Evolutionary conservation across 2,329 filamentous ascomycete genomes (phyloP).

Genomic region (Ophiocordyceps camponoti-floridani): DNA sequence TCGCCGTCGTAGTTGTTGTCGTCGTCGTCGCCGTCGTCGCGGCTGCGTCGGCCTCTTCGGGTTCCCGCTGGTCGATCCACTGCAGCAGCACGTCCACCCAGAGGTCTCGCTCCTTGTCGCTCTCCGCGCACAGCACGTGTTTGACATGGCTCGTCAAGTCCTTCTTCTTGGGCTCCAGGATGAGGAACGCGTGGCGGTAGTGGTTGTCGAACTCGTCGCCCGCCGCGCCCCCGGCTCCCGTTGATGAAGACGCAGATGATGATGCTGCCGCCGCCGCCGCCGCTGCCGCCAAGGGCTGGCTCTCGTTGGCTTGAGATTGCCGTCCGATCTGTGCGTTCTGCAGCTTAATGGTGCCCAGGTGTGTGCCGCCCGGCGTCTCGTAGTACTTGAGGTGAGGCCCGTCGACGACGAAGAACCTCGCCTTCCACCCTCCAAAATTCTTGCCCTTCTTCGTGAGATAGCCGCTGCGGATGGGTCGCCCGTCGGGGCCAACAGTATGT

Average conservation of each 20-base stretch:
- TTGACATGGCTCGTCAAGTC: constrained; percentile 76
- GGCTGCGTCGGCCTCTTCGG: constrained; percentile 25
- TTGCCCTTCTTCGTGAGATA: constrained; percentile 95
- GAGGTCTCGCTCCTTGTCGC: constrained; percentile 74
- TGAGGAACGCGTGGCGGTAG: constrained; percentile 89
- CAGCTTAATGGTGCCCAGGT: constrained; percentile 86
- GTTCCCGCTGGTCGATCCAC: constrained; percentile 64
- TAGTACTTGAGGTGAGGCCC: constrained; percentile 66
- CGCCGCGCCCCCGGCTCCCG: background rate
- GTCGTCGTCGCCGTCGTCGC: constrained; percentile 7
- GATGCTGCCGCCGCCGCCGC: constrained; percentile 8
- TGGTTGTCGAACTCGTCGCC: constrained; percentile 77
- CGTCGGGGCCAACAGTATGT: constrained; percentile 35
- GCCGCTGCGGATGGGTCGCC: constrained; percentile 59
- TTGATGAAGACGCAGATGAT: background rate
- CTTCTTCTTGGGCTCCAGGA: constrained; percentile 91
- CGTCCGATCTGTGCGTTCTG: constrained; percentile 85
- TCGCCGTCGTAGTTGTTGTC: constrained; percentile 8
- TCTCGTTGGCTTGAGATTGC: constrained; percentile 39
- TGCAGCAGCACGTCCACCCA: constrained; percentile 86
- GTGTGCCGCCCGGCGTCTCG: constrained; percentile 75
- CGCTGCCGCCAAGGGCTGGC: constrained; percentile 40
- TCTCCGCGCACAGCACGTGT: constrained; percentile 91
- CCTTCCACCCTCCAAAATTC: constrained; percentile 98
- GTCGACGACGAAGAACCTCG: constrained; percentile 45